phyloP scores from a whole-genome alignment of 2,329 filamentous ascomycete genomes.

The Bipolaris bicolor region DNA sequence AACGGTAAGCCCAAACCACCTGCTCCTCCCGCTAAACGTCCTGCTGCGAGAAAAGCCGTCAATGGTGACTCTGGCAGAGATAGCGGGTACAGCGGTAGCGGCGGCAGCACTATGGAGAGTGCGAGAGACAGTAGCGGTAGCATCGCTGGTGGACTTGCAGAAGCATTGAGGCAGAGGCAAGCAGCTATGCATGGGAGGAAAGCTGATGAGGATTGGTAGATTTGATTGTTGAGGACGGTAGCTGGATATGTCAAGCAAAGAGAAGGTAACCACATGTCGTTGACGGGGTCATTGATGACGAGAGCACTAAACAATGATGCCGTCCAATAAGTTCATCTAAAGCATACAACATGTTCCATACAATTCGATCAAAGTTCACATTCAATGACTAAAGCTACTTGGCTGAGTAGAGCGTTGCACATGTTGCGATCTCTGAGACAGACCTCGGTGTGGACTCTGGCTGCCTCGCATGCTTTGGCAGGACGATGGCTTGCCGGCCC shows the following conservation, averaged over 20 bases:
- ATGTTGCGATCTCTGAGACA: background rate
- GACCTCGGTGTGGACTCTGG: background rate
- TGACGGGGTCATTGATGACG: slow-evolving; percentile 1
- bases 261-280: background rate
- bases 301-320: background rate
- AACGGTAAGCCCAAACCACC: slow-evolving; percentile 75
- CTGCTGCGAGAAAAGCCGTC: slow-evolving; percentile 72
- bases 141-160: slow-evolving; percentile 58
- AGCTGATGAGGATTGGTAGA: slow-evolving; percentile 47
- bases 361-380: background rate
- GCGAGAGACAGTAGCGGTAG: slow-evolving; percentile 51
- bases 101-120: slow-evolving; percentile 45
- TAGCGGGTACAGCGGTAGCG: slow-evolving; percentile 54
- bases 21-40: slow-evolving; percentile 80
- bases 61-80: slow-evolving; percentile 69
- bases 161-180: slow-evolving; percentile 57
- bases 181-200: slow-evolving; percentile 56
- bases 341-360: background rate
- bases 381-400: background rate
- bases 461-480: background rate
- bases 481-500: slow-evolving; percentile 6
- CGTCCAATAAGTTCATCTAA: background rate
- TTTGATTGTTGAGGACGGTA: background rate
- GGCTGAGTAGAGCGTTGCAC: background rate
- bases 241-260: background rate